These are phyloP conservation scores for Phytophthora uliginosa DNA, from an alignment of 352 stramenopile genomes.

Conservation along the genomic window DNA sequence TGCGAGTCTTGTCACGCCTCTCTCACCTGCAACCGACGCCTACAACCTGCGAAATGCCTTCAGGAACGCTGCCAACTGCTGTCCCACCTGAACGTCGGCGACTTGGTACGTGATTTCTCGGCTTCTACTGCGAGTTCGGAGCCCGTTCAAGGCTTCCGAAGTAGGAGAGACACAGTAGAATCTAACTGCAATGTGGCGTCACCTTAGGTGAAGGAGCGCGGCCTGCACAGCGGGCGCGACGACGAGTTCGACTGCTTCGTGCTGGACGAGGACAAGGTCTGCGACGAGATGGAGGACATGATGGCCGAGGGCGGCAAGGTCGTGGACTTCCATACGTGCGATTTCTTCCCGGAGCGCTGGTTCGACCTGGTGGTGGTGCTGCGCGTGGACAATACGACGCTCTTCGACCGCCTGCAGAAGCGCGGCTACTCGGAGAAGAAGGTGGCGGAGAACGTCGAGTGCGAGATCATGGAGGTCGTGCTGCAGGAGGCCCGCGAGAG, in stretches of 20 bases:
- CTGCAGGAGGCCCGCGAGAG: constrained; percentile 96
- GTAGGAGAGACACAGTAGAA: background rate
- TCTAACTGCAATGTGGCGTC: constrained; percentile 21
- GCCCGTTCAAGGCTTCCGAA: constrained; percentile 2
- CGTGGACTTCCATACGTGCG: constrained; percentile 98
- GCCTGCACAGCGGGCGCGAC: constrained; percentile 89
- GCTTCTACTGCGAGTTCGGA: constrained; percentile 10
- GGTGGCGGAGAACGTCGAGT: constrained; percentile 96
- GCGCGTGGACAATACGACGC: constrained; percentile 92
- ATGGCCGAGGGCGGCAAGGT: constrained; percentile 92
- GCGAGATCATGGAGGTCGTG: constrained; percentile 99
- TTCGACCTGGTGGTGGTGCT: constrained; percentile 97
- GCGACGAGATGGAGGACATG: constrained; percentile 95
- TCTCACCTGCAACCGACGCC: constrained; percentile 12
- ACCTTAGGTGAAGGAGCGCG: constrained; percentile 71
- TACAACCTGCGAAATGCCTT: constrained; percentile 14
- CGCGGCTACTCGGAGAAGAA: constrained; percentile 98
- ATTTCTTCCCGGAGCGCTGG: constrained; percentile 99
- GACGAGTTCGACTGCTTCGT: constrained; percentile 97
- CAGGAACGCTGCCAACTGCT: constrained; percentile 85
- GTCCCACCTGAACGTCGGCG: constrained; percentile 96
- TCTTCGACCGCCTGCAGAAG: constrained; percentile 90
- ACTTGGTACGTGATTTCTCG: constrained; percentile 71
- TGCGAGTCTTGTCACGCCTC: constrained; percentile 12
- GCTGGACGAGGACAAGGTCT: constrained; percentile 98